Evolutionary conservation across 108 stramenopile genomes (phyloP), one percentile per base, ranked within the genome.

Genomic region (Epithemia pelagica): DNA sequence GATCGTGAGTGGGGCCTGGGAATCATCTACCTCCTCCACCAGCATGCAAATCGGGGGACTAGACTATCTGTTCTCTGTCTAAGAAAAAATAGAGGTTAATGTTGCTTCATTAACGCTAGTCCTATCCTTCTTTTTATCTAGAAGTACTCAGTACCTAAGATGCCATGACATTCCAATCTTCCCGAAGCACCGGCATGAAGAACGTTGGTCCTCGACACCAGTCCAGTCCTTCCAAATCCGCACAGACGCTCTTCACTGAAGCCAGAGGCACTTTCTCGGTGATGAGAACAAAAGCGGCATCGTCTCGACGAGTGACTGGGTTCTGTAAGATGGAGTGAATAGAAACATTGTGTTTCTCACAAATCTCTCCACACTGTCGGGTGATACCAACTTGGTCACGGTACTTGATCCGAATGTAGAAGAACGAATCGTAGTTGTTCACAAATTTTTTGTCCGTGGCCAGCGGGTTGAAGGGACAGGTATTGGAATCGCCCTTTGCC

Each of bases 301-400:
- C 86, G 60, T 80, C 77, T 23, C 69, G 74, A 59, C 76, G 87
- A 26, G 77, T 82, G 56, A 81, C 74, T 0, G 90, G 90, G 70
- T 91, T 94, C 61, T 94, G 93, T 56, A 94, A 71, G 55, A 94
- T 85, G 32, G 90, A 91, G 70, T 94, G 86, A 69, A 94, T 91
- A 23, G 84, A 85, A 10, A 94, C 88, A 28, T 78, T 81, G 62
- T 91, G 76, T 66, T 86, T 83, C 73, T 91, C 93, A 70, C 90
- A 91, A 60, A 90, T 65, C 63, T 90, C 89, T 33, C 93, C 93
- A 59, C 85, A 82, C 59, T 87, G 82, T 54, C 88, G 70, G 37
- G 90, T 89, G 69, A 94, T 91, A 54, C 93, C 93, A 27, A 89
- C 65, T 54, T 58, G 64, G 62, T 91, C 90, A 0, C 79, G 60